phyloP scores from a whole-genome alignment of 768 basidiomycete genomes.

The Boletales sp. region DNA sequence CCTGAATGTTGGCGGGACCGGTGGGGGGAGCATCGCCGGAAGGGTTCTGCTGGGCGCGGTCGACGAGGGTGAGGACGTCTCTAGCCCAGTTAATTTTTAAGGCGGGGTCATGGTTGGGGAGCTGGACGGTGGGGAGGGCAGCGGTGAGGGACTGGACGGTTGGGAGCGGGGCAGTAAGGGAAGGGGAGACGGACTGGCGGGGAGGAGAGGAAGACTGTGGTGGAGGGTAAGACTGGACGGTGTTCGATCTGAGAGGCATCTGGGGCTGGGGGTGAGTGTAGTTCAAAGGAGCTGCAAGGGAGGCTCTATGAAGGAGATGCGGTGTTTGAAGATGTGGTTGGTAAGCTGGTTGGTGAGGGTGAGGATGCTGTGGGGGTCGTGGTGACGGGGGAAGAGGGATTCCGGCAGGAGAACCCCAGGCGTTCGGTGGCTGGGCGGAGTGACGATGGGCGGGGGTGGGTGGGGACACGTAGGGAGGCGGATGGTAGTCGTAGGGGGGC shows the following conservation, averaged over 20 bases:
- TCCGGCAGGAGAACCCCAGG: slow-evolving; percentile 20
- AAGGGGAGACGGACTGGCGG: slow-evolving; percentile 29
- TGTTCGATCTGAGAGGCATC: slow-evolving; percentile 17
- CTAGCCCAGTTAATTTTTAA: slow-evolving; percentile 75
- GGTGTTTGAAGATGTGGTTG: slow-evolving; percentile 19
- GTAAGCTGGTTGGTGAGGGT: slow-evolving; percentile 10
- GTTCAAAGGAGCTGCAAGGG: slow-evolving; percentile 18
- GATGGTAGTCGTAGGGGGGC: slow-evolving; percentile 13
- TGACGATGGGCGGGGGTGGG: slow-evolving; percentile 6
- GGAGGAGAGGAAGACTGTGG: slow-evolving; percentile 25
- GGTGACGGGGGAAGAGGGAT: slow-evolving; percentile 21
- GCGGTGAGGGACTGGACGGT: slow-evolving; percentile 55
- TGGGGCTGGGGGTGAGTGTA: slow-evolving; percentile 19
- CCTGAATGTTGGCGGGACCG: slow-evolving; percentile 53
- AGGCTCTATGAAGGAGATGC: slow-evolving; percentile 21
- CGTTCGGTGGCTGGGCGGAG: slow-evolving; percentile 22
- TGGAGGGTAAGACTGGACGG: slow-evolving; percentile 16
- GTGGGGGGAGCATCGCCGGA: slow-evolving; percentile 39
- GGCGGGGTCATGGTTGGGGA: slow-evolving; percentile 51
- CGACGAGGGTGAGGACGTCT: slow-evolving; percentile 78
- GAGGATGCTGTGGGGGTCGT: slow-evolving; percentile 15
- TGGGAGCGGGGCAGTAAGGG: slow-evolving; percentile 68
- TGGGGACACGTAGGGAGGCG: slow-evolving; percentile 12
- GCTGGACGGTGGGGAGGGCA: slow-evolving; percentile 49
- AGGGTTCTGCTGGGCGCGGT: slow-evolving; percentile 43